phyloP scores from a whole-genome alignment of 768 basidiomycete species.

The Fibroporia radiculosa region DNA sequence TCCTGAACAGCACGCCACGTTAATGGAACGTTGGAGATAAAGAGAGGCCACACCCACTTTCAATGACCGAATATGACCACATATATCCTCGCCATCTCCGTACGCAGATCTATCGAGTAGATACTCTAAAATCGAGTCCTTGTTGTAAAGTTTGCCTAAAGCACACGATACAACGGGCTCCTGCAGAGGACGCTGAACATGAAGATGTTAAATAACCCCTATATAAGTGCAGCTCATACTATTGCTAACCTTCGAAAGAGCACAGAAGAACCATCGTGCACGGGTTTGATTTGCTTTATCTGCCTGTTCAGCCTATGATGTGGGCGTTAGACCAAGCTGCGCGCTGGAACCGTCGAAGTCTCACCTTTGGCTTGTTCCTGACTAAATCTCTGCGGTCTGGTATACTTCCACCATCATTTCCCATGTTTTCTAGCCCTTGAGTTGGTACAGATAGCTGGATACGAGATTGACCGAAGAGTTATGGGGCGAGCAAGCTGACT shows the following conservation, averaged over 20 bases:
- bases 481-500: too few relatives aligned
- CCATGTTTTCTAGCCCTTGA: slow-evolving; percentile 59
- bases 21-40: not conserved
- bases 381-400: slow-evolving; percentile 80
- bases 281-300: slow-evolving; percentile 87
- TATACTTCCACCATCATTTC: slow-evolving; percentile 86
- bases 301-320: slow-evolving; percentile 63
- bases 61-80: slow-evolving; percentile 82
- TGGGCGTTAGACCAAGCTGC: not conserved
- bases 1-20: slow-evolving; percentile 59
- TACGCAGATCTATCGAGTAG: slow-evolving; percentile 76
- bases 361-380: slow-evolving; percentile 60
- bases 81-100: slow-evolving; percentile 88
- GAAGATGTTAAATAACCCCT: too few relatives aligned
- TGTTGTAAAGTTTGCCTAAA: slow-evolving; percentile 93
- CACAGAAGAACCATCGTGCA: slow-evolving; percentile 89
- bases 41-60: slow-evolving; percentile 51
- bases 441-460: too few relatives aligned
- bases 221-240: not conserved
- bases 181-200: slow-evolving; percentile 65
- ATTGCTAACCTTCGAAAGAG: slow-evolving; percentile 77
- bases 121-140: slow-evolving; percentile 88
- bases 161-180: slow-evolving; percentile 89
- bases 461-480: too few relatives aligned
- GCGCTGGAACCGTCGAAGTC: slow-evolving; percentile 1